These are phyloP conservation scores for Monosporascus ibericus DNA, from an alignment of 2,329 filamentous ascomycete genomes.

Conservation along the genomic window DNA sequence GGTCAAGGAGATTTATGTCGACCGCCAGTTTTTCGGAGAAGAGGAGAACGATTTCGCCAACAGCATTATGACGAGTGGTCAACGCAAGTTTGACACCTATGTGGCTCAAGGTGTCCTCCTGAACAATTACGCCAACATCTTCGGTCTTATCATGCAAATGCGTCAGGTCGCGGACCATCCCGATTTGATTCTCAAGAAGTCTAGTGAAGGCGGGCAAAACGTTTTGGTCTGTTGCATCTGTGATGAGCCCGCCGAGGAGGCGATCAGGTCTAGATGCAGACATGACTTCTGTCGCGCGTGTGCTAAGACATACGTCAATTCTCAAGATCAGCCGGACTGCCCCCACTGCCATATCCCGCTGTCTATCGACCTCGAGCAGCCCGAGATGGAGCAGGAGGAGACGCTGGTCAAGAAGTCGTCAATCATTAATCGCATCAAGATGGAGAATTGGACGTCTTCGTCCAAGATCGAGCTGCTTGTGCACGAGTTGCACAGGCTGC, in stretches of 20 bases:
- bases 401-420: conserved; percentile 84
- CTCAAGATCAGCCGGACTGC: conserved; percentile 73
- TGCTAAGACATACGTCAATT: conserved; percentile 72
- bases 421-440: conserved; percentile 97
- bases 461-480: conserved; percentile 97
- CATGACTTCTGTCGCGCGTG: conserved; percentile 88
- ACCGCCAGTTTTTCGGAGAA: conserved; percentile 94
- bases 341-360: conserved; percentile 88
- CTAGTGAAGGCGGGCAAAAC: conserved; percentile 80
- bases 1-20: conserved; percentile 85
- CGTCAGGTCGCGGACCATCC: conserved; percentile 95
- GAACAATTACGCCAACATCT: conserved; percentile 98
- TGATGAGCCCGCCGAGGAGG: conserved; percentile 92
- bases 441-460: conserved; percentile 97
- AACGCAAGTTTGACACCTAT: conserved; percentile 90
- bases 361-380: conserved; percentile 88
- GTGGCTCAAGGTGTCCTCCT: conserved; percentile 90
- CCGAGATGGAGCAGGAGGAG: conserved; percentile 90
- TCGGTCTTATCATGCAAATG: conserved; percentile 99
- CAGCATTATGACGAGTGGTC: conserved; percentile 90
- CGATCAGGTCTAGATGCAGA: conserved; percentile 83
- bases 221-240: conserved; percentile 90
- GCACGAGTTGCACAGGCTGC: conserved; percentile 85
- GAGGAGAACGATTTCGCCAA: conserved; percentile 92
- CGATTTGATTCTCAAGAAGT: conserved; percentile 86